Evolutionary conservation across 129 eudicot genomes (phyloP), one percentile per base, ranked within the genome.

Genomic region (Gnaphalium uliginosum): DNA sequence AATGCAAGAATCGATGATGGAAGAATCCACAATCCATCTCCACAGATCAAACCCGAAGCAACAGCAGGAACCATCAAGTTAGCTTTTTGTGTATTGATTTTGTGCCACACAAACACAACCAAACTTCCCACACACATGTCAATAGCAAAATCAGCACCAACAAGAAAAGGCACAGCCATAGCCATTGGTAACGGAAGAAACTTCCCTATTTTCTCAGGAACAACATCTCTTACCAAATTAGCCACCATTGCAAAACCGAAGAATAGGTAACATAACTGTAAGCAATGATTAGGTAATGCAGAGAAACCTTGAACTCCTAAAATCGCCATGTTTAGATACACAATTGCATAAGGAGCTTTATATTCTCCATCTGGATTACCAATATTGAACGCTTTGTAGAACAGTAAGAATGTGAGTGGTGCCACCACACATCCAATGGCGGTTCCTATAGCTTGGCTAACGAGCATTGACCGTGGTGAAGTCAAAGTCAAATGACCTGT

Each of bases 141-240:
- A 10, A 92, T 88, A 4, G 96, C 98, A 77, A 92, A 89, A 73
- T 85, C 82, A 14, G 86, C 98, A 41, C 98, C 98, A 39, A 92
- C 98, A 25, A 92, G 86, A 78, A 92, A 92, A 5, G 98, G 98
- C 39, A 92, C 95, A 2, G 92, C 98, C 98, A 92, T 92, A 8
- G 98, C 98, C 96, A 92, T 92, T 6, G 98, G 98, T 23, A 89
- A 88, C 0, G 98, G 98, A 19, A 92, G 43, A 79, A 78, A 84
- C 18, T 71, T 87, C 71, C 92, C 89, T 15, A 82, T 21, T 72
- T 67, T 79, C 83, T 69, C 73, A 0, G 92, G 96, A 41, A 48
- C 59, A 21, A 81, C 8, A 30, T 92, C 96, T 72, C 98, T 84
- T 57, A 79, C 6, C 53, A 90, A 77, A 78, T 92, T 92, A 8